Conservation (phyloP, 169 alveolate genomes). For the Plasmodium ovale region DNA sequence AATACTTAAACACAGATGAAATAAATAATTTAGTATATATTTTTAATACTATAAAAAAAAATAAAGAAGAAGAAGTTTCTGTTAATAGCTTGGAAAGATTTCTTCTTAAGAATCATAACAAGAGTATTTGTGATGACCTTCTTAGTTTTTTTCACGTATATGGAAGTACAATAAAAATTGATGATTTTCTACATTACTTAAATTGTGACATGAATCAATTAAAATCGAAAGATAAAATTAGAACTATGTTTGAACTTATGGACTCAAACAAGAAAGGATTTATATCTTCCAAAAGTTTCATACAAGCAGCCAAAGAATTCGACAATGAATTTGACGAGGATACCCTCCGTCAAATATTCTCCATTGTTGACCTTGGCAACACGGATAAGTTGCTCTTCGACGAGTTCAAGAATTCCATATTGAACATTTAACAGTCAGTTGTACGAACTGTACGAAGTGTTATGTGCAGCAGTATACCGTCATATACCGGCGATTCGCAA, state of each 20-base stretch:
- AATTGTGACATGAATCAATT: conserved; percentile 71
- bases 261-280: conserved; percentile 47
- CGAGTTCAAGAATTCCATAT: conserved; percentile 62
- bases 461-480: too few relatives aligned
- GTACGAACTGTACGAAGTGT: too few relatives aligned
- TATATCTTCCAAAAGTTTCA: conserved; percentile 27
- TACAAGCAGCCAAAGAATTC: conserved; percentile 65
- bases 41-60: conserved; percentile 51
- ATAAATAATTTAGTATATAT: conserved; percentile 62
- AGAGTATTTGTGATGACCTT: conserved; percentile 36
- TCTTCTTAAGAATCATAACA: conserved; percentile 37
- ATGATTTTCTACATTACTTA: conserved; percentile 36
- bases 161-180: conserved; percentile 58
- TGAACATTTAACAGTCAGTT: conserved; percentile 27
- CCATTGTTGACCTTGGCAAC: conserved; percentile 37
- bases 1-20: conserved; percentile 59
- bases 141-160: conserved; percentile 44
- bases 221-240: conserved; percentile 60
- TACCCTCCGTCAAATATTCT: conserved; percentile 25
- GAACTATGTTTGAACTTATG: conserved; percentile 30
- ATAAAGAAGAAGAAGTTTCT: conserved; percentile 42
- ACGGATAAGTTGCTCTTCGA: conserved; percentile 27
- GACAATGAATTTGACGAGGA: conserved; percentile 65
- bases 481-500: too few relatives aligned
- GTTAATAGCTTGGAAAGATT: conserved; percentile 40